Base-by-base conservation (phyloP, 2,329 filamentous ascomycete species). In the Neofusicoccum sp. region DNA sequence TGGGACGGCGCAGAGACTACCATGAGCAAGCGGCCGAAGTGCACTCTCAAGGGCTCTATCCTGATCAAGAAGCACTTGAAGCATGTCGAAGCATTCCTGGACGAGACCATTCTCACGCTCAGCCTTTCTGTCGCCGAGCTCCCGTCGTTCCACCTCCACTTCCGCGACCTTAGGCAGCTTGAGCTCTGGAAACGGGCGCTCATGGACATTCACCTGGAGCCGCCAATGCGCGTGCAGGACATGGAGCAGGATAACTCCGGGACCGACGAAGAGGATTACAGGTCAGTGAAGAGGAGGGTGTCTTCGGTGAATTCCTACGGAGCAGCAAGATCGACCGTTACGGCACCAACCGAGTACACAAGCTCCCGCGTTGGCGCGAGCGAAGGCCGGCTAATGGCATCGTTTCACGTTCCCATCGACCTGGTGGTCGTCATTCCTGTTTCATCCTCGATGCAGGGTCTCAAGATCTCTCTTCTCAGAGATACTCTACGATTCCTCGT, bases 361-460 rank as follows among this genome's bases (percentile, higher is more conserved):
- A 61, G 40, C 58, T 86, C 90, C 2, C 75, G 76, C 31, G 68
- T 66, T 41, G 76, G 75, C 20, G 66, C 69, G 40, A 64, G 69
- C 24, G 76, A 77, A 41, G 83, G 84, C 16, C 73, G 70, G 75
- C 68, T 79, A 24, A 67, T 76, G 69, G 60, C 77, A 76, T 84
- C 88, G 5, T 74, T 93, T 49, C 95, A 99, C 71, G 91, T 98
- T 14, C 93, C 95, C 1, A 86, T 98, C 58, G 95, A 99, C 71
- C 87, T 99, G 31, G 93, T 99, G 0, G 91, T 98, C 0, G 95
- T 99, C 24, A 93, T 99, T 34, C 95, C 95, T 0, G 92, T 99
- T 5, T 98, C 95, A 0, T 96, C 93, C 1, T 98, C 95, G 0
- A 99, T 98, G 93, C 95, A 98, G 75, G 95, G 95, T n/a, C 85